Base-by-base conservation (phyloP, 2,329 filamentous ascomycete genomes). In the Diplodia corticola region DNA sequence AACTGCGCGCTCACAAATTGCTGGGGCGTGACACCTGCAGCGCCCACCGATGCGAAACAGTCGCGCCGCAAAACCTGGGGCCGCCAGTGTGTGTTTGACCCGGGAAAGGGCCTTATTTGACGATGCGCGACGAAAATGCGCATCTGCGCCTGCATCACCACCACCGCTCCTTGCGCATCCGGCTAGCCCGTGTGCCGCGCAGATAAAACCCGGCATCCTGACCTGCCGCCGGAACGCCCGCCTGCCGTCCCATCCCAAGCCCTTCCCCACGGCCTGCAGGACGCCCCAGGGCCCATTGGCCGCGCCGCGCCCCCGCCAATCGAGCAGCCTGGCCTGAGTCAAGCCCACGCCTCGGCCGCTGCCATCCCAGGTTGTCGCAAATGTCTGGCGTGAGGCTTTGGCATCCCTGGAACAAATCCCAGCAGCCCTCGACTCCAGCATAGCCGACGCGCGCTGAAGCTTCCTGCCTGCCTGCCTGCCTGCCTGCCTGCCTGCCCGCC, bases 361-460 rank as follows among this genome's bases (percentile, higher is more conserved):
- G 55, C 65, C 53, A 60, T 67, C 49, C 65, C 65, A 59, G 53
- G 49, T 67, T 57, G 67, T 69, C 59, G 64, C 68, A 69, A 67
- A 69, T 69, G 66, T 71, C 67, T 68, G 69, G 68, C 74, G 70
- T 73, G 75, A 75, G 73, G 72, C 72, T 75, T 67, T 67, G 54
- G 57, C 55, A 55, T 63, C 65, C 65, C 64, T 65, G 64, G 64
- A 60, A 60, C 64, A 60, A 60, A 65, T 65, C 51, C 63, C 63
- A 57, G 50, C 48, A 55, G 53, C 49, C 64, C 65, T 57, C 48
- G 53, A 64, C 40, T 48, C 46, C 65, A 63, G 65, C 51, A 53
- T 63, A 65, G 50, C 67, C 63, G 55, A 55, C 37, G 65, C 63
- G 67, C 72, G 74, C 69, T 75, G 74, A 77, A 59, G 54, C 54